Evolutionary conservation across 1,284 basidiomycete genomes (phyloP), one percentile per base, ranked within the genome.

Genomic region (Leccinum ponderosum): DNA sequence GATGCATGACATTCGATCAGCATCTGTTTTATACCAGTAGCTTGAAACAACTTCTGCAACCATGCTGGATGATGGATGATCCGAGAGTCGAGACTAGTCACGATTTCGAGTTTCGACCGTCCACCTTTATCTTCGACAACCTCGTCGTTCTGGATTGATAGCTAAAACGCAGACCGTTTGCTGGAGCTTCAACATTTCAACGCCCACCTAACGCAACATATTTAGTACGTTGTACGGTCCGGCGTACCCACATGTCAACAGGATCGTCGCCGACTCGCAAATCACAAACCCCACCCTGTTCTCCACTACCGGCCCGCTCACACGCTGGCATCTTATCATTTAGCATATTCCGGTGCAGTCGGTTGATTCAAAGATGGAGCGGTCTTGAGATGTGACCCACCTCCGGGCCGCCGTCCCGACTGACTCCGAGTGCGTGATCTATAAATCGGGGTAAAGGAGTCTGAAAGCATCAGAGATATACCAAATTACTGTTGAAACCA

Each of bases 331-430:
- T 4, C 47, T 22, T 48, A 47, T 50, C 22, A 50, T 4, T 2
- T 15, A 50, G 14, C 8, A 50, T 12, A 50, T 50, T 9, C 15
- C 48, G 25, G 48, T 50, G 14, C 27, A n/a, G 50, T 52, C 27
- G 50, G 25, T 52, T 52, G n/a, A 52, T 29, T 2, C 27, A 29
- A 17, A 27, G 27, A 27, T 52, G 25, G n/a, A n/a, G 50, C 50
- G 4, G 35, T 53, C 31, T 27, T 1, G 2, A 17, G 29, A n/a
- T 53, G 51, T 25, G 17, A 3, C 31, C 35, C 15, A 11, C 29
- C 35, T 9, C 58, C 68, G 68, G 68, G n/a, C 65, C 69, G 65
- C 50, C 62, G 59, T 29, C 22, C 66, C 67, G 65, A 35, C 33
- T 37, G 42, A 44, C 47, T 44, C 66, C 54, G 54, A n/a, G 15